Conservation (phyloP, 345 rosid species). For the Iberis pinnata region DNA sequence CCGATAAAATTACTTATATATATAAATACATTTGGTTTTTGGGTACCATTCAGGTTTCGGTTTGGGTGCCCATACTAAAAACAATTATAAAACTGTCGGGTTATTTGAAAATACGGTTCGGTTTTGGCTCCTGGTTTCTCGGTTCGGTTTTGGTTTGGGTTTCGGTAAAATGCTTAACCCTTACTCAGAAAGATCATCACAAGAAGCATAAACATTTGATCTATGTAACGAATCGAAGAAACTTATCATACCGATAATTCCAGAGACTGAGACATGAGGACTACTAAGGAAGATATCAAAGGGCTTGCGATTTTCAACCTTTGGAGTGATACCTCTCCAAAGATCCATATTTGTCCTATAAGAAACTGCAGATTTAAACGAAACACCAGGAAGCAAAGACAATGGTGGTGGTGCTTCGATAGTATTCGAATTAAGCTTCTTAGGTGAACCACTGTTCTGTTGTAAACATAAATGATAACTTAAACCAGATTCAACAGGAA, state of each 20-base stretch:
- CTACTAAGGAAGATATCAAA: conserved; percentile 67
- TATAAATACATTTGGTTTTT: too few species aligned
- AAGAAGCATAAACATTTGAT: too few species aligned
- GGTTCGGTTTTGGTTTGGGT: too few species aligned
- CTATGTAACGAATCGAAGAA: conserved; percentile 3
- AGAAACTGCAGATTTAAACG: conserved; percentile 54
- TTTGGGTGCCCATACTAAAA: too few species aligned
- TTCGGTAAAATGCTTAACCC: too few species aligned
- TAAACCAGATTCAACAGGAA: conserved; percentile 53
- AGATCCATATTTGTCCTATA: conserved; percentile 56
- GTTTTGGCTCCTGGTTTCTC: too few species aligned
- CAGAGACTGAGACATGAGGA: conserved; percentile 73
- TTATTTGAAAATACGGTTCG: too few species aligned
- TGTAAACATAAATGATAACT: conserved; percentile 64
- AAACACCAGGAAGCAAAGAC: conserved; percentile 59
- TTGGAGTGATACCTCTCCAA: conserved; percentile 67
- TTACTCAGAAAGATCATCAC: too few species aligned
- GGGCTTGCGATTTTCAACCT: conserved; percentile 60
- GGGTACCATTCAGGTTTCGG: too few species aligned
- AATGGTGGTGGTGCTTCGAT: conserved; percentile 47
- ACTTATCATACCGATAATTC: conserved; percentile 59
- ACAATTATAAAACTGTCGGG: too few species aligned
- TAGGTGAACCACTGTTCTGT: conserved; percentile 49
- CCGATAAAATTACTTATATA: too few species aligned
- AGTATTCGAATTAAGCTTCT: conserved; percentile 34